phyloP scores from a whole-genome alignment of 306 rosid genomes.

The Luffa acutangula region DNA sequence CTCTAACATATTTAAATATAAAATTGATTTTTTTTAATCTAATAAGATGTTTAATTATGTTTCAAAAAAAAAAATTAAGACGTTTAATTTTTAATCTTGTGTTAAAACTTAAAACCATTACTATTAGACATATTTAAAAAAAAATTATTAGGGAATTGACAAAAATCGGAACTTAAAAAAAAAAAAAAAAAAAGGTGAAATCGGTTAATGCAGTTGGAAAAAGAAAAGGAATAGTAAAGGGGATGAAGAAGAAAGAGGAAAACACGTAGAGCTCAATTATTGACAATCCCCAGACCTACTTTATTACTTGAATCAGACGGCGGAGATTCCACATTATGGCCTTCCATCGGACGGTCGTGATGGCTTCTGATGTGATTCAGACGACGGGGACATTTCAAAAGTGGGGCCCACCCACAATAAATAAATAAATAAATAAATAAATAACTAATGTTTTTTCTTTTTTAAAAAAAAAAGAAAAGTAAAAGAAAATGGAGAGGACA shows the following conservation, averaged over 20 bases:
- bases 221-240: neutral
- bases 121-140: too few species aligned
- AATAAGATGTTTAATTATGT: too few species aligned
- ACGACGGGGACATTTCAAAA: constrained; percentile 1
- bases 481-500: neutral
- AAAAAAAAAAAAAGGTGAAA: too few species aligned
- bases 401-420: neutral
- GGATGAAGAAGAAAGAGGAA: neutral
- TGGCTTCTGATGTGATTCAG: neutral
- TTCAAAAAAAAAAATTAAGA: too few species aligned
- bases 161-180: too few species aligned
- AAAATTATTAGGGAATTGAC: too few species aligned
- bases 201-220: neutral
- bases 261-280: neutral
- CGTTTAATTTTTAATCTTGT: too few species aligned
- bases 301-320: neutral
- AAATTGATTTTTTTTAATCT: too few species aligned
- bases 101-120: too few species aligned
- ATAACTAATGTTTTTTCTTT: neutral
- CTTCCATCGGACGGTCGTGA: constrained; percentile 1
- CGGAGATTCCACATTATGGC: neutral
- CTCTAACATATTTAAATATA: too few species aligned
- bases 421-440: too few species aligned
- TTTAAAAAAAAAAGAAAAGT: too few species aligned
- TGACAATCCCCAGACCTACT: neutral